Evolutionary conservation across 306 rosid species (phyloP).

Genomic region (Sechiopsis laciniata): DNA sequence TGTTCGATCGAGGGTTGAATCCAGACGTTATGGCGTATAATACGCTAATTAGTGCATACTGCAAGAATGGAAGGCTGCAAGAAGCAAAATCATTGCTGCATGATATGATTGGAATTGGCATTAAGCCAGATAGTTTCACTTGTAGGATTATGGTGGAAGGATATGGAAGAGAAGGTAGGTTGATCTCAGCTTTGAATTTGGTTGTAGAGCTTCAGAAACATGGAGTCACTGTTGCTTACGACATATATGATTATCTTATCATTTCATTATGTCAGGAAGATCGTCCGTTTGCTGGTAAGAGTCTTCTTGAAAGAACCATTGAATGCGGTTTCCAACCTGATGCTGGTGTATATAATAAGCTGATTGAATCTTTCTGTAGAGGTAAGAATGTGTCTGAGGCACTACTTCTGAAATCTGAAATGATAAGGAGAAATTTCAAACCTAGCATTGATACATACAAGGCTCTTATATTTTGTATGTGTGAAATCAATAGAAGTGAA

Average conservation of each 20-base stretch:
- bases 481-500: conserved; percentile 37
- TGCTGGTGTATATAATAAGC: conserved; percentile 35
- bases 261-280: conserved; percentile 53
- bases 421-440: conserved; percentile 33
- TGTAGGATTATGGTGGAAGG: conserved; percentile 58
- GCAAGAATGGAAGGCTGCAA: conserved; percentile 50
- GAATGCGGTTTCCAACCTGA: conserved; percentile 40
- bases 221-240: conserved; percentile 39
- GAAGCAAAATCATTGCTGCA: conserved; percentile 49
- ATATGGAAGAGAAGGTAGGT: conserved; percentile 53
- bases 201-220: conserved; percentile 58
- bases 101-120: conserved; percentile 60
- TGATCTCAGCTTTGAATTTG: conserved; percentile 65
- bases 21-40: conserved; percentile 61
- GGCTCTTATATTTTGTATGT: conserved; percentile 47
- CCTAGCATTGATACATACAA: conserved; percentile 40
- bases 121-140: conserved; percentile 53
- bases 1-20: conserved; percentile 61
- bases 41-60: conserved; percentile 66
- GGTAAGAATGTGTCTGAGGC: conserved; percentile 47
- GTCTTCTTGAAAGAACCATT: conserved; percentile 50
- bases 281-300: conserved; percentile 81
- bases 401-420: conserved; percentile 43
- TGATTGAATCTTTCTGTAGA: conserved; percentile 55
- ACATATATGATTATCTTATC: conserved; percentile 47